Conservation (phyloP, 371 early-diverging fungal species). For the Mortierella sp. region DNA sequence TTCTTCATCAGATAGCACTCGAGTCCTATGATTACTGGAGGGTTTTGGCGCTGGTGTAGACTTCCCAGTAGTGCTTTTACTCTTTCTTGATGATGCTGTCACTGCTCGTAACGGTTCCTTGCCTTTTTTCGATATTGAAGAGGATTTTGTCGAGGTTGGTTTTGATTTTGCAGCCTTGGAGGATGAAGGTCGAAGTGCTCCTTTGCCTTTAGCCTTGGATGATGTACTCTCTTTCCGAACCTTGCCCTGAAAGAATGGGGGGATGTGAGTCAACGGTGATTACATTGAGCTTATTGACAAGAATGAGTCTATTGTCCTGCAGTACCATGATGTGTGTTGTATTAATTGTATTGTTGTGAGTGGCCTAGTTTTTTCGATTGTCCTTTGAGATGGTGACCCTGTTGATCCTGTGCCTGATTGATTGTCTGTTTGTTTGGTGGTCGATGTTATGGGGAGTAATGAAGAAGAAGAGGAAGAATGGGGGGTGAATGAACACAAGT, state of each 20-base stretch:
- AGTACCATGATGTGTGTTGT: no score
- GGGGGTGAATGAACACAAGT: not conserved
- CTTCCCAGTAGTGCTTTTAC: not conserved
- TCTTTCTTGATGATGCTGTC: constrained; percentile 5
- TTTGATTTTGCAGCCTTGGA: constrained; percentile 4
- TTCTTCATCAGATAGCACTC: constrained; percentile 41
- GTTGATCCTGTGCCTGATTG: no score
- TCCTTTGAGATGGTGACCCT: no score
- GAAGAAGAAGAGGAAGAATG: not conserved
- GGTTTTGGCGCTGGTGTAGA: not conserved
- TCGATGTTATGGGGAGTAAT: not conserved
- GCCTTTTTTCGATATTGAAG: constrained; percentile 2
- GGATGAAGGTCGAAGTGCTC: not conserved
- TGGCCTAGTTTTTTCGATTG: not conserved
- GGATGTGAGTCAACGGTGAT: not conserved
- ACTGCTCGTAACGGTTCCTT: not conserved
- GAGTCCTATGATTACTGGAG: not conserved
- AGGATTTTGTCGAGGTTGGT: not conserved
- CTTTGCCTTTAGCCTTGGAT: not conserved
- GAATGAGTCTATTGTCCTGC: no score
- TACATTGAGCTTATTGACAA: no score
- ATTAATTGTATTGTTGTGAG: not conserved
- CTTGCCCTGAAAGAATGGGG: not conserved
- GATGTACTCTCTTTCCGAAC: not conserved
- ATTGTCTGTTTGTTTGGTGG: no score